phyloP scores from a whole-genome alignment of 129 eudicot species.

The Helianthus tuberosus region DNA sequence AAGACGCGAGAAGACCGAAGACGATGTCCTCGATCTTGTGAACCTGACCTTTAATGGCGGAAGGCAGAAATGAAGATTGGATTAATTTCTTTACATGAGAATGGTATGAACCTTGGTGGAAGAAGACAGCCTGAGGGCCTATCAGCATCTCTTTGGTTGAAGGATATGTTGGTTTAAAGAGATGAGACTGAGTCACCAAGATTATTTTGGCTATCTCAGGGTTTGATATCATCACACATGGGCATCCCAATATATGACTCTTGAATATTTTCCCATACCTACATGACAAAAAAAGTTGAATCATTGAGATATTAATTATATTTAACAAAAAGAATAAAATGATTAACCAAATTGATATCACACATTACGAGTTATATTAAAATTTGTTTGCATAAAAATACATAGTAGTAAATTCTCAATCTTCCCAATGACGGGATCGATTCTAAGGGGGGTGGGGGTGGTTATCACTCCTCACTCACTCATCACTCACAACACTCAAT shows the following conservation, averaged over 20 bases:
- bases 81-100: slow-evolving; percentile 64
- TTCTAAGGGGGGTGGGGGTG: too few relatives aligned
- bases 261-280: slow-evolving; percentile 85
- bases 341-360: neutral
- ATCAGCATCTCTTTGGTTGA: slow-evolving; percentile 75
- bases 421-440: too few relatives aligned
- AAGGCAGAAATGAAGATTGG: slow-evolving; percentile 60
- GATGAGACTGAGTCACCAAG: slow-evolving; percentile 69
- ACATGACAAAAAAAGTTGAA: neutral
- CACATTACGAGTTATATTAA: too few relatives aligned
- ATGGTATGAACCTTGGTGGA: slow-evolving; percentile 90
- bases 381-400: too few relatives aligned
- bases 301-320: neutral
- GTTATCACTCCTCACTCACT: too few relatives aligned
- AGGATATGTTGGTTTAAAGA: slow-evolving; percentile 92
- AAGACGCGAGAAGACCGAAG: slow-evolving; percentile 41
- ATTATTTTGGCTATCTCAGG: slow-evolving; percentile 74
- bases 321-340: neutral
- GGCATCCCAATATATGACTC: slow-evolving; percentile 89
- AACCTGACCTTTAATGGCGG: slow-evolving; percentile 43
- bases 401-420: too few relatives aligned
- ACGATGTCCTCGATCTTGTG: slow-evolving; percentile 54
- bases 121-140: slow-evolving; percentile 74
- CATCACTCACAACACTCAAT: too few relatives aligned
- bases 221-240: slow-evolving; percentile 94